phyloP scores from a whole-genome alignment of 163 green algal genomes.

The Chlamydomonas reinhardtii region DNA sequence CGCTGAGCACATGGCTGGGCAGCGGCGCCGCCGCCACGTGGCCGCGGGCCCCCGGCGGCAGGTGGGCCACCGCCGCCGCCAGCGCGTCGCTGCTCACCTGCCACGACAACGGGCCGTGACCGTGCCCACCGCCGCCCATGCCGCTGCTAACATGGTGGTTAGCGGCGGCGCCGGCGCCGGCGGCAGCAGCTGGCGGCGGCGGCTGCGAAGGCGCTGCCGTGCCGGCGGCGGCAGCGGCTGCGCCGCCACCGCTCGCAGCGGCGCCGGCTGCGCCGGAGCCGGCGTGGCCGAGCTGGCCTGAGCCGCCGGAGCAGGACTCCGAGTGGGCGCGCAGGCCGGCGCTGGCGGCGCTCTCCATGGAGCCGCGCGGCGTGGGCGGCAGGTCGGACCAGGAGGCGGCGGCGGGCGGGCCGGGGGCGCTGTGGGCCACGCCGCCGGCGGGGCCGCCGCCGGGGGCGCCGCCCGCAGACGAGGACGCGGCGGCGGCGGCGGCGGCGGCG shows the following conservation, averaged over 20 bases:
- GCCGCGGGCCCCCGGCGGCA: no score
- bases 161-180: not conserved
- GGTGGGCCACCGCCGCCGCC: not conserved
- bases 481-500: no score
- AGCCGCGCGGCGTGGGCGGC: slow-evolving; percentile 25
- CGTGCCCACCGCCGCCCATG: not conserved
- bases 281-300: no score
- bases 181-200: no score
- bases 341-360: slow-evolving; percentile 21
- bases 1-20: slow-evolving; percentile 24
- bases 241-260: no score
- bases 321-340: no score
- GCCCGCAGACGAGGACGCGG: no score
- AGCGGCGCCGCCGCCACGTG: not conserved
- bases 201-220: no score
- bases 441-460: no score
- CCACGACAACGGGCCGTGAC: not conserved
- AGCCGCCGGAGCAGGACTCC: no score
- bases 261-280: not conserved
- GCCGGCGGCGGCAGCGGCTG: no score
- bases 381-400: slow-evolving; percentile 20
- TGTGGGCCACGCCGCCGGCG: not conserved
- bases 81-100: not conserved
- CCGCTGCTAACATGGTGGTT: not conserved
- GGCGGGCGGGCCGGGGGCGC: not conserved